Evolutionary conservation across 257 asterid species (phyloP), one percentile per base, ranked within the genome.

Genomic region (Orobanche coerulescens): DNA sequence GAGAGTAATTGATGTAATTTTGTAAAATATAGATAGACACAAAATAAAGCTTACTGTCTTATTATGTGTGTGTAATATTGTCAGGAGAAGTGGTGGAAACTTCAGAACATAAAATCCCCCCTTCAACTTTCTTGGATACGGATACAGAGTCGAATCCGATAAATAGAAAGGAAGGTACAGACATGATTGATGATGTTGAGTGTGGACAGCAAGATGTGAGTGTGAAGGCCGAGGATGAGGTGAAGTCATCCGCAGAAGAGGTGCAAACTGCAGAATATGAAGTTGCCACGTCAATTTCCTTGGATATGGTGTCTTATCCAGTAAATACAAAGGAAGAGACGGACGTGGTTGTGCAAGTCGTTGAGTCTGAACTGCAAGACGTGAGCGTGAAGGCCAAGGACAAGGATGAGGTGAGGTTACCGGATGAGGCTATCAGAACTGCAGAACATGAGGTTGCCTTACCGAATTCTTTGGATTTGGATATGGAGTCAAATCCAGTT

Each of bases 361-460:
- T 53, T 46, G 72, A 62, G 23, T 39, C 51, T 58, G 67, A 46
- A 39, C 39, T 48, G 60, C 67, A 36, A 61, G 70, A 65, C 23
- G 67, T 31, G 22, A 53, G 65, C 49, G 22, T 51, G 18, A 60
- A 42, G 59, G 65, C 66, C 19, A 51, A 62, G 56, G n/a, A n/a
- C n/a, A n/a, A n/a, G n/a, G 48, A 40, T 46, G 79, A 63, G 55
- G 64, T 65, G 53, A 53, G 47, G 19, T 7, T 42, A 20, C 42
- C 23, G 12, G 26, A 15, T 23, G 76, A 75, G 58, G 53, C 48
- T 39, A 49, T 31, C 13, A 78, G 51, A 60, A 46, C 51, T 60
- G 68, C 39, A n/a, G 73, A 56, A 42, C 52, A 25, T 53, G 63
- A 67, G 49, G 58, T 60, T 54, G 64, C 70, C 10, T 2, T 61